Percentiles rank a stretch among this genome's conserved stretches.
Conservation (phyloP, 148 eudicot genomes). For the Pouteria glomerata region DNA sequence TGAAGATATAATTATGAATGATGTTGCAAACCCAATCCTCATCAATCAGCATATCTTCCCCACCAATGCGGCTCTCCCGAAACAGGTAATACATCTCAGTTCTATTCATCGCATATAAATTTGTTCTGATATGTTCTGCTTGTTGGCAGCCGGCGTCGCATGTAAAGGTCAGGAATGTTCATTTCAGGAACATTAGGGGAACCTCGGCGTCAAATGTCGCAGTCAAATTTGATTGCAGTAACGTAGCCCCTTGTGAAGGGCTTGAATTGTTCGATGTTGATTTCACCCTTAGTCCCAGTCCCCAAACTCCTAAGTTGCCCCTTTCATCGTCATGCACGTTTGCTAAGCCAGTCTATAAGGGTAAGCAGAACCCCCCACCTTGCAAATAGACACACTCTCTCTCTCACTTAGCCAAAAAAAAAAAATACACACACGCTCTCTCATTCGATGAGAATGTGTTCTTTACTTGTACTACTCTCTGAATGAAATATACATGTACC, state of each 20-base stretch:
- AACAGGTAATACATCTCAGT: conserved; percentile 9
- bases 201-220: conserved; percentile 24
- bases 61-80: too few relatives aligned
- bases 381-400: not conserved
- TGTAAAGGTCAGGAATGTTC: conserved; percentile 42
- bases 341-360: conserved; percentile 30
- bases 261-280: conserved; percentile 35
- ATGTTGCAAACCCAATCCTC: conserved; percentile 45
- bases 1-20: conserved; percentile 35
- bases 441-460: too few relatives aligned
- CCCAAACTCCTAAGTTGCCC: not conserved
- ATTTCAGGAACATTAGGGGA: conserved; percentile 57
- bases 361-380: conserved; percentile 26
- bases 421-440: too few relatives aligned
- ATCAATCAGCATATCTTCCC: conserved; percentile 55
- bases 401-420: not conserved
- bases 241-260: conserved; percentile 41
- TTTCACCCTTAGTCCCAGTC: not conserved
- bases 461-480: too few relatives aligned
- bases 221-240: conserved; percentile 39
- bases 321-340: conserved; percentile 27
- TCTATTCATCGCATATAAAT: not conserved
- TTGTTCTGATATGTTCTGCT: not conserved
- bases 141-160: conserved; percentile 19
- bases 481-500: too few relatives aligned